Conservation (phyloP, 495 filamentous ascomycete genomes). For the Halenospora varia region DNA sequence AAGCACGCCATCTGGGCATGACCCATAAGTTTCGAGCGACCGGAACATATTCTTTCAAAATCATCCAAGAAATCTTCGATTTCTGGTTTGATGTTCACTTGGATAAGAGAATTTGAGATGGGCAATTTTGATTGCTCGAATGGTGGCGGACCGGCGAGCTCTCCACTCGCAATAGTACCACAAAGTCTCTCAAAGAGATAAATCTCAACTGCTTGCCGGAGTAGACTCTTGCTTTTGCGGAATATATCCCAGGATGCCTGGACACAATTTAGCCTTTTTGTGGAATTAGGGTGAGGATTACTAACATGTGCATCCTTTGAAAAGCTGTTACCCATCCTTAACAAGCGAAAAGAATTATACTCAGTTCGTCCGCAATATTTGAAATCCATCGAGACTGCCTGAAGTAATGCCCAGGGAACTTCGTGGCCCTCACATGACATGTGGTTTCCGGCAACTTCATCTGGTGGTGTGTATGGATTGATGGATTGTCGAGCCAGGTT, state of each 20-base stretch:
- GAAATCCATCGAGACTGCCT: conserved; percentile 15
- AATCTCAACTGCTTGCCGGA: conserved; percentile 19
- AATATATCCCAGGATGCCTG: conserved; percentile 17
- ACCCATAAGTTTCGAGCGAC: conserved; percentile 14
- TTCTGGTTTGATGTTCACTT: conserved; percentile 15
- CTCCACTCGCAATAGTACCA: conserved; percentile 10
- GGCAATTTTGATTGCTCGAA: conserved; percentile 6
- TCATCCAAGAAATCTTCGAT: conserved; percentile 7
- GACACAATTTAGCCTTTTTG: not conserved
- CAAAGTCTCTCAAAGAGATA: conserved; percentile 20
- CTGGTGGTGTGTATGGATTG: not conserved
- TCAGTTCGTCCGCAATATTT: conserved; percentile 11
- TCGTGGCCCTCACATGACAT: conserved; percentile 9
- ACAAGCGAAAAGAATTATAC: conserved; percentile 18
- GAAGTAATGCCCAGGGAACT: conserved; percentile 15
- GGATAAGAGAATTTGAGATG: conserved; percentile 15
- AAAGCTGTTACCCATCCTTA: conserved; percentile 12
- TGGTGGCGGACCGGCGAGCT: conserved; percentile 11
- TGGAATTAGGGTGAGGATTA: not conserved
- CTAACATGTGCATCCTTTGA: conserved; percentile 7
- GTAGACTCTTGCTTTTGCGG: conserved; percentile 5
- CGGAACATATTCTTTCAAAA: conserved; percentile 15
- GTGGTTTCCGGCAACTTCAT: not conserved
- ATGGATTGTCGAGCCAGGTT: not conserved
- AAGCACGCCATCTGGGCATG: conserved; percentile 13